Evolutionary conservation across 2,329 filamentous ascomycete genomes (phyloP).

Genomic region (Trichoderma gracile): DNA sequence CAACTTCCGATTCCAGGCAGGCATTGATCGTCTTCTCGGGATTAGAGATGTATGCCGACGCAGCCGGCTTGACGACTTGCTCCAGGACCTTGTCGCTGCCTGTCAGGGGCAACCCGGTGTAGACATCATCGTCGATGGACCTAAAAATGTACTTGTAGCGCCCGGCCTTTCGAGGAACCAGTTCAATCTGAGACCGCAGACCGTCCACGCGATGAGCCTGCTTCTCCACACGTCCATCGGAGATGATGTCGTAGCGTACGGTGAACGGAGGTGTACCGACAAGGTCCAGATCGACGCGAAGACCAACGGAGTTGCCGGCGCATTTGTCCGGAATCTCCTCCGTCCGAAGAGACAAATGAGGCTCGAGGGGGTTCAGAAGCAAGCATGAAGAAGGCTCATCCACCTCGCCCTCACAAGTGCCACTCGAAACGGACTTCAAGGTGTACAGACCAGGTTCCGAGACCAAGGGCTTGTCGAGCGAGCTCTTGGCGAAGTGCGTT

Average conservation of each 20-base stretch:
- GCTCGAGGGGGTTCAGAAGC: slow-evolving; percentile 86
- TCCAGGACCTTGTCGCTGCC: slow-evolving; percentile 67
- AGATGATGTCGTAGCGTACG: slow-evolving; percentile 74
- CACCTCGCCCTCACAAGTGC: slow-evolving; percentile 83
- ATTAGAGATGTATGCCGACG: slow-evolving; percentile 70
- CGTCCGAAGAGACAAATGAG: slow-evolving; percentile 69
- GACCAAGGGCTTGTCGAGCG: slow-evolving; percentile 66
- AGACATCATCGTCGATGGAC: slow-evolving; percentile 79
- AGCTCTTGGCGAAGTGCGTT: slow-evolving; percentile 61
- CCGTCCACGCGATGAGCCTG: slow-evolving; percentile 63
- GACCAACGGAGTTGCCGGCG: slow-evolving; percentile 87
- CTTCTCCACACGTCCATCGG: slow-evolving; percentile 57
- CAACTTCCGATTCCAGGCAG: slow-evolving; percentile 80
- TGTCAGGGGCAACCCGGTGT: slow-evolving; percentile 64
- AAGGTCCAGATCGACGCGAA: slow-evolving; percentile 84
- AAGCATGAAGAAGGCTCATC: slow-evolving; percentile 93
- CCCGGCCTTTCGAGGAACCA: slow-evolving; percentile 78
- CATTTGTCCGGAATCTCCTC: slow-evolving; percentile 94
- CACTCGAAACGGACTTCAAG: slow-evolving; percentile 74
- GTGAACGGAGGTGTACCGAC: slow-evolving; percentile 89
- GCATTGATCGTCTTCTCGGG: slow-evolving; percentile 59
- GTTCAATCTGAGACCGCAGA: slow-evolving; percentile 78
- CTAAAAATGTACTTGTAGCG: slow-evolving; percentile 85
- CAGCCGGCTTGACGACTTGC: slow-evolving; percentile 91
- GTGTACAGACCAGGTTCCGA: slow-evolving; percentile 83